phyloP scores from a whole-genome alignment of 805 yeast species.

The Barnettozyma wickerhamii region DNA sequence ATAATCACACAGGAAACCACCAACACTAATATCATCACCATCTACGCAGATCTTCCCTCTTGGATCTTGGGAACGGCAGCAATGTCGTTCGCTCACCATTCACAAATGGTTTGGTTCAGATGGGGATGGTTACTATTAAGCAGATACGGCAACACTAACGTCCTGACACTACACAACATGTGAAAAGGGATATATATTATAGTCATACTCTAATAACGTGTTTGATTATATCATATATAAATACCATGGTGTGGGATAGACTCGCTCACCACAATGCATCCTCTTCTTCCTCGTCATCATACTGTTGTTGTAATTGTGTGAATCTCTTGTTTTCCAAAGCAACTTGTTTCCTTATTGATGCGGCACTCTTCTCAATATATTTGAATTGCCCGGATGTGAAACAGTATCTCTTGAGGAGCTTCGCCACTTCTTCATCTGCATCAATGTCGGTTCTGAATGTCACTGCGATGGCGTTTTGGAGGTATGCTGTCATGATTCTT shows the following conservation, averaged over 20 bases:
- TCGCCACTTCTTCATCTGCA: constrained; percentile 6
- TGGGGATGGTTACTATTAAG: constrained; percentile 81
- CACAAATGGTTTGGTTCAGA: constrained; percentile 95
- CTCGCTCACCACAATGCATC: constrained; percentile 24
- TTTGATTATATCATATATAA: no score
- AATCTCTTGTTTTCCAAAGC: constrained; percentile 13
- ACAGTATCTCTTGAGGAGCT: constrained; percentile 6
- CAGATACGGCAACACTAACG: constrained; percentile 74
- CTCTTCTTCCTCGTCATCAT: constrained; percentile 29
- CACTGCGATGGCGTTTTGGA: constrained; percentile 5
- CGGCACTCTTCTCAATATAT: not conserved
- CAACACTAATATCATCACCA: constrained; percentile 25
- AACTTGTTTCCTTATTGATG: constrained; percentile 1
- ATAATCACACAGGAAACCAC: not conserved
- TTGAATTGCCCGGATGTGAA: constrained; percentile 1
- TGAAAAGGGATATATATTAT: not conserved
- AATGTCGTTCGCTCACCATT: constrained; percentile 76
- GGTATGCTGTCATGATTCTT: constrained; percentile 11
- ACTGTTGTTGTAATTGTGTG: constrained; percentile 23
- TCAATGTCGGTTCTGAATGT: constrained; percentile 11
- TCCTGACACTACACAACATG: constrained; percentile 34
- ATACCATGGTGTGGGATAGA: no score
- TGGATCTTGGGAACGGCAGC: constrained; percentile 46
- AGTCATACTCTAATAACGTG: no score
- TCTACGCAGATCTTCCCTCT: constrained; percentile 31